Evolutionary conservation across 2,329 filamentous ascomycete genomes (phyloP), one percentile per base, ranked within the genome.

Genomic region (Hortaea sp.): DNA sequence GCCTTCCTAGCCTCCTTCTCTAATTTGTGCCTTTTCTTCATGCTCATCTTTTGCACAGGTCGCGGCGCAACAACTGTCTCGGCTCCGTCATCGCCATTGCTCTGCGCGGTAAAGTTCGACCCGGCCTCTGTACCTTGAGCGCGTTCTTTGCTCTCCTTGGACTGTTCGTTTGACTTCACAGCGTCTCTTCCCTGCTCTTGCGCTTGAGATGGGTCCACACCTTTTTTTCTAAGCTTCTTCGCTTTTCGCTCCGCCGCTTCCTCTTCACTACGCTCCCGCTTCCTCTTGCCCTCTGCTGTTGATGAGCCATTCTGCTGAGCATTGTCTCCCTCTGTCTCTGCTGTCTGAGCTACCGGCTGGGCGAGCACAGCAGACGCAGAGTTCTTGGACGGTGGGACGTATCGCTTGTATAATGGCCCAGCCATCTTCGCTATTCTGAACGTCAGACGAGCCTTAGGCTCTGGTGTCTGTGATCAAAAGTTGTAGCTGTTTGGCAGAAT

Each of bases 351-450:
- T 10, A 29, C 28, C 5, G 45, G 31, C 29, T n/a, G 28, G 11
- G 31, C 20, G 31, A 20, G 38, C 20, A 42, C 32, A 35, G 35
- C 29, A 11, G 27, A 37, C 30, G 20, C 43, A 32, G 49, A n/a
- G 7, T 56, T 41, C 44, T 59, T 65, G 5, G 68, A 64, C 39
- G 20, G 20, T 20, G 71, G 69, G 35, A 68, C 67, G 55, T 72
- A 71, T 43, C 69, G 66, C 20, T 66, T 62, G 52, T 73, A 70
- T 30, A 73, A 64, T 39, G 66, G 64, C 45, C 20, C 20, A 20
- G 63, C 53, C 66, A 44, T 50, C 28, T 37, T 38, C 20, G n/a
- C 20, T 34, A 12, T 68, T 65, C 71, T 39, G 9, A 35, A n/a
- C 32, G 4, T 9, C 32, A 35, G 3, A n/a, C n/a, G 32, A n/a